These are phyloP conservation scores for Chlorophyllum brunneum DNA, from an alignment of 768 basidiomycete genomes.

Conservation along the genomic window DNA sequence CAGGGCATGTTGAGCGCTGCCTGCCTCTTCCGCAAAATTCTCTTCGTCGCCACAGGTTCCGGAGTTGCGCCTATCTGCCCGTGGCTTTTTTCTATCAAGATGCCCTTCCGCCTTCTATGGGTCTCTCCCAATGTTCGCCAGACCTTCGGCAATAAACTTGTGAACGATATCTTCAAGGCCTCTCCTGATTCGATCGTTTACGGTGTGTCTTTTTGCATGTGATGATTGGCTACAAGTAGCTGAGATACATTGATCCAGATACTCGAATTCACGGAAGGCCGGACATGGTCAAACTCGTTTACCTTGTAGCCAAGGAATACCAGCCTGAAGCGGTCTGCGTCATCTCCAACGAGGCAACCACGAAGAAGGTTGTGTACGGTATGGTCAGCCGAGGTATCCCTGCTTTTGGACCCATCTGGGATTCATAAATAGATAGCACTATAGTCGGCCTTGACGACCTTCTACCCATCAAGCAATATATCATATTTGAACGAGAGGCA, in stretches of 20 bases:
- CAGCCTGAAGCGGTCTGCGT: slow-evolving; percentile 39
- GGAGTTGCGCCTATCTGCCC: slow-evolving; percentile 48
- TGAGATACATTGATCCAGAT: slow-evolving; percentile 18
- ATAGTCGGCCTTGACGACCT: too few species aligned
- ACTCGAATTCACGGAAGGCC: slow-evolving; percentile 34
- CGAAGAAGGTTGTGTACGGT: slow-evolving; percentile 34
- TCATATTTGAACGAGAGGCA: background rate
- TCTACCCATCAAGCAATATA: too few species aligned
- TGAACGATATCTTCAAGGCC: slow-evolving; percentile 34
- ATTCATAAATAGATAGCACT: too few species aligned
- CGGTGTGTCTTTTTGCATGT: slow-evolving; percentile 10
- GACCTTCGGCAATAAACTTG: slow-evolving; percentile 38
- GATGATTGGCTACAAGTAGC: background rate
- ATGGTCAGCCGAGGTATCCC: slow-evolving; percentile 38
- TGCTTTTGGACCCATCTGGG: slow-evolving; percentile 39
- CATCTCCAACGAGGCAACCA: slow-evolving; percentile 38
- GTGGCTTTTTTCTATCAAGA: slow-evolving; percentile 30
- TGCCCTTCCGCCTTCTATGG: slow-evolving; percentile 37
- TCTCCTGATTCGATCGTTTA: slow-evolving; percentile 36
- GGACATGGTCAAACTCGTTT: slow-evolving; percentile 36
- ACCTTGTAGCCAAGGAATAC: slow-evolving; percentile 32
- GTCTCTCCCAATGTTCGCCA: slow-evolving; percentile 34
- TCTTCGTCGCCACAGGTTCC: slow-evolving; percentile 51
- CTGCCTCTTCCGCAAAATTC: slow-evolving; percentile 44
- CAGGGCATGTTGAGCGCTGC: slow-evolving; percentile 48